Evolutionary conservation across 2,329 filamentous ascomycete genomes (phyloP), one percentile per base, ranked within the genome.

Genomic region (Geosmithia putterillii): DNA sequence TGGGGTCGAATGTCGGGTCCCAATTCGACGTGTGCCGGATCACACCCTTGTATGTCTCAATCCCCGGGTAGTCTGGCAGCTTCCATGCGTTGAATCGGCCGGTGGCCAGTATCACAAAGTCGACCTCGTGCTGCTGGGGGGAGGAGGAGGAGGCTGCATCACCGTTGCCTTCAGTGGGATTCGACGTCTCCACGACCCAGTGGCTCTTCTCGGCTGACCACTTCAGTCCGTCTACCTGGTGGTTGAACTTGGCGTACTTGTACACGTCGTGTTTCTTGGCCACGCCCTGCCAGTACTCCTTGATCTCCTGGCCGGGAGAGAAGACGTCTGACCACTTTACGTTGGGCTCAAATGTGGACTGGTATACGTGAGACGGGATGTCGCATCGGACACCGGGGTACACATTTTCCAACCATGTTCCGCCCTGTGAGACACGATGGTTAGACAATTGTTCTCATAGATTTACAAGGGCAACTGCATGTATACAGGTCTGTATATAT

Each of bases 261-360:
- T 51, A 53, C 57, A 74, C 65, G 34, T 58, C 51, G 47, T 71
- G 67, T 15, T 73, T 70, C 18, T 69, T 59, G 46, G 65, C 70
- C 25, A 73, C 57, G 7, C 51, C 51, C 42, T 64, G 58, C 20
- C 80, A 63, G 47, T 81, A 81, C 3, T 60, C 57, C 36, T 67
- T 63, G 37, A 81, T 81, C 51, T 81, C 76, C 4, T 62, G 55
- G 0, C 81, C 81, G 34, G 75, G 73, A 0, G 81, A 74, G 52
- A 83, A 86, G 46, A 79, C 69, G 50, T 84, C 77, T 0, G 70
- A 71, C 83, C 83, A 87, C 49, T 83, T 67, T 0, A 70, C 73
- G 44, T 86, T 86, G 34, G 70, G 71, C 44, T 71, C 66, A 69
- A 73, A 80, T 2, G 73, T 73, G 52, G 77, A 79, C 51, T 77